Evolutionary conservation across 176 grass and related monocot species (phyloP).

Genomic region (Elaeis guineensis): DNA sequence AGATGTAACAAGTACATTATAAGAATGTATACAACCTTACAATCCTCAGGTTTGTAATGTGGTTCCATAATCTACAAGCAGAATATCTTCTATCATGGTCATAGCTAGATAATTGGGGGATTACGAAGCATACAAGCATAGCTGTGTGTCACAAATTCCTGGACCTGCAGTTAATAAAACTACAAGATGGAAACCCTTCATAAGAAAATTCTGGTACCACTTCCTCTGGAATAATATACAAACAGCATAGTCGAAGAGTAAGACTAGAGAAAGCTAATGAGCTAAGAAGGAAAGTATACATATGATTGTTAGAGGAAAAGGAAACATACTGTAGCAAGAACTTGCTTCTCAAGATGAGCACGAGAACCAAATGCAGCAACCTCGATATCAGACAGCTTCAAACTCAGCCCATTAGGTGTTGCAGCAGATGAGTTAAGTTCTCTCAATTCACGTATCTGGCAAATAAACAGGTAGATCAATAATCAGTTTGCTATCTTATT

Average conservation of each 20-base stretch:
- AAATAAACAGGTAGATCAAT: not conserved
- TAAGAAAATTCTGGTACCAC: slow-evolving; percentile 93
- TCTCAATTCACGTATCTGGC: slow-evolving; percentile 46
- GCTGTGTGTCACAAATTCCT: slow-evolving; percentile 89
- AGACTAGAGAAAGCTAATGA: too few relatives aligned
- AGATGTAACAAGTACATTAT: slow-evolving; percentile 1
- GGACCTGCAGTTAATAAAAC: slow-evolving; percentile 85
- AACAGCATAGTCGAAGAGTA: too few relatives aligned
- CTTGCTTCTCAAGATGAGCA: slow-evolving; percentile 92
- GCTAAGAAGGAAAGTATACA: too few relatives aligned
- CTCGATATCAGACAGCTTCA: slow-evolving; percentile 53
- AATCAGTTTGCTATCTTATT: too few relatives aligned
- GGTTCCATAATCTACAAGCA: too few relatives aligned
- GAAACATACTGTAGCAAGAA: slow-evolving; percentile 81
- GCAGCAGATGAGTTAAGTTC: slow-evolving; percentile 6
- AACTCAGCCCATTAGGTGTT: slow-evolving; percentile 24
- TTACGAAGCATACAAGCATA: slow-evolving; percentile 18
- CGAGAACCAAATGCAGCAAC: slow-evolving; percentile 91
- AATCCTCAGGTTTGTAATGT: too few relatives aligned
- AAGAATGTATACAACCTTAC: not conserved
- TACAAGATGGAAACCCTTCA: slow-evolving; percentile 98
- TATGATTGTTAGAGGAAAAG: not conserved
- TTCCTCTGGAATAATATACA: slow-evolving; percentile 54
- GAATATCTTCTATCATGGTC: too few relatives aligned
- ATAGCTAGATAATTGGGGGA: not conserved